Evolutionary conservation across 805 yeast genomes (phyloP), one percentile per base, ranked within the genome.

Genomic region (Sungouiozyma ichnusensis): DNA sequence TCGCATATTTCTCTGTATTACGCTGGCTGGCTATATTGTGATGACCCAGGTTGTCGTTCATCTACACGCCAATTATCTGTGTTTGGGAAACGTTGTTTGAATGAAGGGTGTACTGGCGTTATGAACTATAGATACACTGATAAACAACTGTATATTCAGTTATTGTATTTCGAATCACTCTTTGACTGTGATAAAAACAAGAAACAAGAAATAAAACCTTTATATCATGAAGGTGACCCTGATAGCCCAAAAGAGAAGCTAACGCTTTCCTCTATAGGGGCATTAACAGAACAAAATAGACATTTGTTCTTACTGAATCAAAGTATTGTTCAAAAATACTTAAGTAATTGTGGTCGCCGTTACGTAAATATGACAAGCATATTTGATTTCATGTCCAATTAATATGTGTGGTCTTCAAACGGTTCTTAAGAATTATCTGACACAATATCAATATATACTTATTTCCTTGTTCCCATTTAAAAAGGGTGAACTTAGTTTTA

Each of bases 41-140:
- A 84, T 59, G 97, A 92, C 53, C 58, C 77, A 4, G 73, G 92
- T 1, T 90, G 97, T 65, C 85, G 83, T 2, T 68, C 76, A 41
- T 70, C 71, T 14, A 88, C 97, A 0, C 72, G 95, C 47, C 95
- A 88, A 56, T 73, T 92, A 18, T 77, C 88, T 16, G 96, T 88
- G 3, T 86, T 85, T 55, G 97, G 97, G 41, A 77, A 80, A 51
- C 73, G 90, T 50, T 87, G 97, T 60, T 69, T 86, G 45, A 35
- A 61, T 61, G 44, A 72, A 71, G 53, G 67, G 33, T 73, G 78
- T 45, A 81, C 84, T 53, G 97, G 97, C 33, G 76, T 81, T 9
- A 81, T 87, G 86, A 68, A 76, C 45, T 83, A 78, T 61, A 72
- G 71, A 44, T 92, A 84, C 58, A 69, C 78, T 19, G 95, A 85